A percentile compares a stretch with the other conserved stretches of the same genome.
Conservation (phyloP, 371 early-diverging fungal genomes). For the Synchytrium microbalum region DNA sequence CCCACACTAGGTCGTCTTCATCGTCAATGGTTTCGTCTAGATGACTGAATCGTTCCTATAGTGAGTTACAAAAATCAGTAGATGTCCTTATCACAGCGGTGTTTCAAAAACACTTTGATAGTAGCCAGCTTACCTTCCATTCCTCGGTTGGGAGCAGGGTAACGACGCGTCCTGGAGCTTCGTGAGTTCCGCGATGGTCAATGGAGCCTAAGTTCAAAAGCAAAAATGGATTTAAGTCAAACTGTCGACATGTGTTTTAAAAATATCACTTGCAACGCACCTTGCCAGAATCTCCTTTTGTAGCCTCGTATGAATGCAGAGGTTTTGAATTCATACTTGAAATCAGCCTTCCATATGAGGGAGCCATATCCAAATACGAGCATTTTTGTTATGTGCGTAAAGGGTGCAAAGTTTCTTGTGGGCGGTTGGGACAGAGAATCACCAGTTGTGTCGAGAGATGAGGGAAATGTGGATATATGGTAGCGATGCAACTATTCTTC, state of each 20-base stretch:
- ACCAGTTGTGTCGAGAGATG: too few species aligned
- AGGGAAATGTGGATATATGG: too few species aligned
- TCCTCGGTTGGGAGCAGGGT: constrained; percentile 71
- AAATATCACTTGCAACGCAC: constrained; percentile 24
- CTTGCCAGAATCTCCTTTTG: constrained; percentile 78
- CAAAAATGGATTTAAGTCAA: not conserved
- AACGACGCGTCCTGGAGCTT: constrained; percentile 79
- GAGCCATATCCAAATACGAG: constrained; percentile 91
- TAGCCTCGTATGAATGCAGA: constrained; percentile 67
- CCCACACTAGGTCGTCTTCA: constrained; percentile 55
- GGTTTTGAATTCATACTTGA: constrained; percentile 36
- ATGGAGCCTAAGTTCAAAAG: constrained; percentile 50
- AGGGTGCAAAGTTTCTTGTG: too few species aligned
- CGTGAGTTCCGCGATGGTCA: constrained; percentile 86
- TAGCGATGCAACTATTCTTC: too few species aligned
- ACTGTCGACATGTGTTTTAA: not conserved
- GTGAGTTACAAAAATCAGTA: constrained; percentile 1
- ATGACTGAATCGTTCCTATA: not conserved
- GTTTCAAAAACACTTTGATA: not conserved
- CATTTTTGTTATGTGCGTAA: constrained; percentile 30
- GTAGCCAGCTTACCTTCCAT: constrained; percentile 17
- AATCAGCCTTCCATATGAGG: constrained; percentile 71
- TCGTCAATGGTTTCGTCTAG: constrained; percentile 47
- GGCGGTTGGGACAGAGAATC: too few species aligned
- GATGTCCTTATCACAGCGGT: not conserved